Evolutionary conservation across 495 filamentous ascomycete species (phyloP).

Genomic region (Niebla homalea): DNA sequence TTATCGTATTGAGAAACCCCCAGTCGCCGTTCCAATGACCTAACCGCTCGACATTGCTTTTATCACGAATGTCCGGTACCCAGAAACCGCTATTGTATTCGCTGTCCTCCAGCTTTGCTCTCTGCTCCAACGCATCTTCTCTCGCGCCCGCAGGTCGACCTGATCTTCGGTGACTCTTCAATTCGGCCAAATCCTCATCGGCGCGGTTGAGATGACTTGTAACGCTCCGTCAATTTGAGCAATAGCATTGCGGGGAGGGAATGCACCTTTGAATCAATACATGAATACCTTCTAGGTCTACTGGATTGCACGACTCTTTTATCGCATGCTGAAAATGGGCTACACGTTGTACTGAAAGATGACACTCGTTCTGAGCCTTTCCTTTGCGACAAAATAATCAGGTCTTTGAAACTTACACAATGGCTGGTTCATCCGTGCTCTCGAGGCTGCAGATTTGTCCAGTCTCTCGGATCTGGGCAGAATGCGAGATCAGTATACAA

Average conservation of each 20-base stretch:
- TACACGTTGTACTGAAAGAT: constrained; percentile 49
- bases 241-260: background rate
- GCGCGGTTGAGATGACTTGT: constrained; percentile 63
- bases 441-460: constrained; percentile 44
- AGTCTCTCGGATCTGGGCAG: constrained; percentile 49
- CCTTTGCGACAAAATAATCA: too few relatives aligned
- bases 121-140: constrained; percentile 64
- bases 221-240: background rate
- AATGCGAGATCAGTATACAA: too few relatives aligned
- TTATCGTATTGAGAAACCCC: constrained; percentile 43
- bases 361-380: background rate
- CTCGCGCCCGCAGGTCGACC: constrained; percentile 67
- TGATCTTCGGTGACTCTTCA: constrained; percentile 63
- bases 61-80: constrained; percentile 48
- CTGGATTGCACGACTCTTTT: constrained; percentile 36
- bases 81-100: constrained; percentile 79
- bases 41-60: constrained; percentile 38
- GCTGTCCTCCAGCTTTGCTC: constrained; percentile 54
- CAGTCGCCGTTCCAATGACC: constrained; percentile 50
- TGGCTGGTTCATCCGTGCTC: constrained; percentile 53
- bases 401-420: constrained; percentile 36
- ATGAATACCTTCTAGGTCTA: constrained; percentile 46
- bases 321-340: constrained; percentile 56
- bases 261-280: constrained; percentile 49
- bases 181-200: constrained; percentile 56